Percentiles rank a stretch among this genome's conserved stretches.
Evolutionary conservation across 345 rosid species (phyloP).

Genomic region (Boechera retrofracta): DNA sequence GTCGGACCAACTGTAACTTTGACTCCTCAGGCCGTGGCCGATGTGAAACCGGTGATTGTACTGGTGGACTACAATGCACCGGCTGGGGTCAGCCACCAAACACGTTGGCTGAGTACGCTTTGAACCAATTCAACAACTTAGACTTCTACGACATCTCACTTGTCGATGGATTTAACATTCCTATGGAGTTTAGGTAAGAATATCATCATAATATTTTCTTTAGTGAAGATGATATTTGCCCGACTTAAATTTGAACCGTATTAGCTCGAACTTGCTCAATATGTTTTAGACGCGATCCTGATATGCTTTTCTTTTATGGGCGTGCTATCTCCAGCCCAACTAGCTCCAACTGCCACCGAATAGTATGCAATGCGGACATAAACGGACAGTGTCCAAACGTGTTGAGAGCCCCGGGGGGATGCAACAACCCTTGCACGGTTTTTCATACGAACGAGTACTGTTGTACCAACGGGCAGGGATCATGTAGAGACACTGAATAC

Average conservation of each 20-base stretch:
- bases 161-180: slow-evolving; percentile 49
- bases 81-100: slow-evolving; percentile 63
- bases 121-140: slow-evolving; percentile 57
- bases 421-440: slow-evolving; percentile 61
- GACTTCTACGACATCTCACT: slow-evolving; percentile 50
- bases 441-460: slow-evolving; percentile 55
- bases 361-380: slow-evolving; percentile 58
- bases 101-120: slow-evolving; percentile 64
- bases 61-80: slow-evolving; percentile 51
- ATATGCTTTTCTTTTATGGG: neutral
- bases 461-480: slow-evolving; percentile 50
- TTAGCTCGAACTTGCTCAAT: too few relatives aligned
- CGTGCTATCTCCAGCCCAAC: slow-evolving; percentile 48
- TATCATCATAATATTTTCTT: neutral
- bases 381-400: slow-evolving; percentile 62
- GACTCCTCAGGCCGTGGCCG: slow-evolving; percentile 43
- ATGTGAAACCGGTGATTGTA: slow-evolving; percentile 67
- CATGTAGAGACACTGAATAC: slow-evolving; percentile 28
- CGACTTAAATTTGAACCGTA: too few relatives aligned
- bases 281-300: neutral
- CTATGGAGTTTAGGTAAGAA: slow-evolving; percentile 49
- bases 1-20: slow-evolving; percentile 49
- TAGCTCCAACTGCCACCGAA: slow-evolving; percentile 43
- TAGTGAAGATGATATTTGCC: neutral
- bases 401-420: slow-evolving; percentile 46